Base-by-base conservation (phyloP, 2,329 filamentous ascomycete species). In the Triangularia setosa region DNA sequence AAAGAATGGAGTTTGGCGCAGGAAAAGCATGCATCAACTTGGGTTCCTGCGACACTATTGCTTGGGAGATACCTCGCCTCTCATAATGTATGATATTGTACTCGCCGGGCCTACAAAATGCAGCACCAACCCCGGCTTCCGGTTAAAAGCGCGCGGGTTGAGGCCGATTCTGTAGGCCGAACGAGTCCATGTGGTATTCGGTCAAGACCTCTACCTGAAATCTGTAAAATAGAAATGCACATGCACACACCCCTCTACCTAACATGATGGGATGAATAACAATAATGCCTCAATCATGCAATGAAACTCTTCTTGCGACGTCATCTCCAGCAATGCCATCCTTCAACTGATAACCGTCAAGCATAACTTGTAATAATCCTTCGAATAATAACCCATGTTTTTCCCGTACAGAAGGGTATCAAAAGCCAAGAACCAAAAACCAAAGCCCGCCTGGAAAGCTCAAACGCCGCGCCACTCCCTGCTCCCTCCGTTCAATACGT, bases 391-490 rank as follows among this genome's bases (percentile, higher is more conserved):
- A 9, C 40, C 40, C 40, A 48, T 48, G n/a, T 6, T 21, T 48
- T 48, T 48, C 18, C 40, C 40, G 21, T 48, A 48, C 18, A 48
- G 40, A 48, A n/a, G 40, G 40, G 40, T 48, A 48, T 48, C 35
- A 21, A 60, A 60, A 59, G 40, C n/a, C 27, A 60, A 60, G 21
- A 53, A 58, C 18, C 56, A 12, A n/a, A 48, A 53, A 58, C 21
- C 21, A 23, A 21, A 23, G 11, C 57, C n/a, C 64, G 48, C 52
- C 62, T 62, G 52, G 25, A 55, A 65, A 23, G 2, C n/a, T 57
- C 35, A 40, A 52, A 53, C 44, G 57, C 40, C 44, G 9, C 44
- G 44, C 44, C 44, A 52, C 23, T 6, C 30, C 11, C 30, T 52
- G 8, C 23, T 4, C 23, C 9, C 11, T 53, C 16, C 5, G 6